Conservation (phyloP, 306 rosid genomes). For the Aeschynomene evenia region DNA sequence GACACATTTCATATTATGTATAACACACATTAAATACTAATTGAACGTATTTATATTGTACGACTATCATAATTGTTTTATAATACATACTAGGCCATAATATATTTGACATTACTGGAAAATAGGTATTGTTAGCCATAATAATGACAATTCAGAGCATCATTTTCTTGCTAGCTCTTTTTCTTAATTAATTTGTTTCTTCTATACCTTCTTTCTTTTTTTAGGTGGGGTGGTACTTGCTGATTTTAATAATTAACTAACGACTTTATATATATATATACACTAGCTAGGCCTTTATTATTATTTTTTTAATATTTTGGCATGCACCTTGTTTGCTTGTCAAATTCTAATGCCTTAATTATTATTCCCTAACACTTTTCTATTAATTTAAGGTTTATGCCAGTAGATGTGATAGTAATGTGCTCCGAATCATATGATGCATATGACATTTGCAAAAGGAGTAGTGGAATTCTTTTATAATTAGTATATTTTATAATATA, state of each 20-base stretch:
- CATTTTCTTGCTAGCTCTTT: conserved; percentile 15
- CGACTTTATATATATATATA: conserved; percentile 15
- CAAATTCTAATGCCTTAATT: conserved; percentile 28
- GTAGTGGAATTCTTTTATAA: background rate
- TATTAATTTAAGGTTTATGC: conserved; percentile 27
- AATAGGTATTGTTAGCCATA: conserved; percentile 21
- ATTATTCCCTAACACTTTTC: background rate
- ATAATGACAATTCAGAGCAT: conserved; percentile 18
- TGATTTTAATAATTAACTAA: background rate
- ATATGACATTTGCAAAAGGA: conserved; percentile 1
- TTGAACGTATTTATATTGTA: too few species aligned
- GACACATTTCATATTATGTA: too few species aligned
- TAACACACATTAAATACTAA: too few species aligned
- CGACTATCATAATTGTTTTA: too few species aligned
- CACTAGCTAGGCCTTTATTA: background rate
- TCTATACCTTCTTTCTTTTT: background rate
- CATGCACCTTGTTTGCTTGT: background rate
- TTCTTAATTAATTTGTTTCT: background rate
- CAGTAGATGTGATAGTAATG: conserved; percentile 16
- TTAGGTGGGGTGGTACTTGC: conserved; percentile 22
- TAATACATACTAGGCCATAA: too few species aligned
- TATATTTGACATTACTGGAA: background rate
- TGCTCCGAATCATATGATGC: conserved; percentile 33
- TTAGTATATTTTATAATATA: background rate
- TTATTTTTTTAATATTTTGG: too few species aligned